phyloP scores from a whole-genome alignment of 495 filamentous ascomycete species.

The Trichoderma reesei region DNA sequence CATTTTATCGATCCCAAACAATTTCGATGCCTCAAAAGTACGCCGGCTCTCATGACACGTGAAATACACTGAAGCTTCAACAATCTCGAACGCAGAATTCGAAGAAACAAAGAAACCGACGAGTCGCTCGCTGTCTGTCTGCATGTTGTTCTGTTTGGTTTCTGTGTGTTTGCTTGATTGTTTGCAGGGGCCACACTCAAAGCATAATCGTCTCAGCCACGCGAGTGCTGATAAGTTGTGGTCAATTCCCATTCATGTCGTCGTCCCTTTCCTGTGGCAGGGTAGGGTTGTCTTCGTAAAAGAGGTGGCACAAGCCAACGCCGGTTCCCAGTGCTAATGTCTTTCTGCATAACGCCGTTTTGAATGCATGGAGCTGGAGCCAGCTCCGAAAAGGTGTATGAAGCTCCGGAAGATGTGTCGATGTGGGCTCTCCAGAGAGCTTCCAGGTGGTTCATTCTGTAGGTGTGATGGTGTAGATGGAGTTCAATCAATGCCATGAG shows the following conservation, averaged over 20 bases:
- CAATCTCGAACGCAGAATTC: not conserved
- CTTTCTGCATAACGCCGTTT: not conserved
- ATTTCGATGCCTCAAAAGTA: not conserved
- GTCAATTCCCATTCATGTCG: not conserved
- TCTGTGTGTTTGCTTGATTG: not conserved
- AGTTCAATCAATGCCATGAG: too few relatives aligned
- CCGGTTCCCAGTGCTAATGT: too few relatives aligned
- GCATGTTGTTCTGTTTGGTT: not conserved
- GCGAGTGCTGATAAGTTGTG: not conserved
- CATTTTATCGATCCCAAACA: constrained; percentile 1
- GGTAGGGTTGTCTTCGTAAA: not conserved
- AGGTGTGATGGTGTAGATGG: not conserved
- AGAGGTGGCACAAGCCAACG: not conserved
- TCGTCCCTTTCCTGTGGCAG: not conserved
- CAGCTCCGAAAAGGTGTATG: not conserved
- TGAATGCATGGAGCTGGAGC: not conserved
- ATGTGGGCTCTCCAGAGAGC: not conserved
- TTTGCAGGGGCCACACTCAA: not conserved
- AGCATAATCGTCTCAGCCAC: not conserved
- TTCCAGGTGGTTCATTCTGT: not conserved
- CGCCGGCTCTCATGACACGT: not conserved
- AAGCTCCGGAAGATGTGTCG: not conserved
- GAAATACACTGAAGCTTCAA: not conserved
- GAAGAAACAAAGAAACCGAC: not conserved
- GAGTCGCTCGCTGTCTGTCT: not conserved